Conservation (phyloP, 352 stramenopile genomes). For the Phytopythium litorale region DNA sequence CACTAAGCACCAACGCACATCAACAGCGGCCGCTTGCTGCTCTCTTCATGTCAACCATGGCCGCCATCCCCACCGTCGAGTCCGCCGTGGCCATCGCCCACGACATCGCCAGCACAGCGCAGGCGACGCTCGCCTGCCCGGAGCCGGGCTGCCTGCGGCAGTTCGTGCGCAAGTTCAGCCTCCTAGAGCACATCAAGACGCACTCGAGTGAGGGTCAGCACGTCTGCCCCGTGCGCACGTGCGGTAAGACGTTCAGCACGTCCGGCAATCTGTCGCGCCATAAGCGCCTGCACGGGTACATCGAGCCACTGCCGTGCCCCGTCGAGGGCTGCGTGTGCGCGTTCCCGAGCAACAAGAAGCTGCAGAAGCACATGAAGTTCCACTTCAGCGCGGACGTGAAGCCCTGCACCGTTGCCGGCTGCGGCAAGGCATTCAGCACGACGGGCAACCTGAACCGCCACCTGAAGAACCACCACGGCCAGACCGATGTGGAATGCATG, state of each 20-base stretch:
- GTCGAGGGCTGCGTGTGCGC: conserved; percentile 23
- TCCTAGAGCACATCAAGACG: conserved; percentile 25
- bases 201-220: conserved; percentile 26
- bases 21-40: background rate
- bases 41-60: background rate
- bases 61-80: background rate
- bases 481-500: conserved; percentile 1
- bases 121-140: conserved; percentile 14
- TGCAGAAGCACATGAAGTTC: conserved; percentile 42
- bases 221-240: conserved; percentile 31
- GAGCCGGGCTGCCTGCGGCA: conserved; percentile 19
- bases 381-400: conserved; percentile 38
- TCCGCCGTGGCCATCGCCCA: background rate
- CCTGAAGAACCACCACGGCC: conserved; percentile 31
- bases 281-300: conserved; percentile 35
- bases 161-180: conserved; percentile 31
- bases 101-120: background rate
- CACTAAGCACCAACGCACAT: background rate
- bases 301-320: conserved; percentile 25
- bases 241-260: conserved; percentile 47
- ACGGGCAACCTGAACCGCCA: conserved; percentile 42
- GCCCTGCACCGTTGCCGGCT: conserved; percentile 24
- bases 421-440: conserved; percentile 41
- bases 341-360: conserved; percentile 28
- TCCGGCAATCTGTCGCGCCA: conserved; percentile 47